These are phyloP conservation scores for Lactuca sativa DNA, from an alignment of 129 eudicot species.

Conservation along the genomic window DNA sequence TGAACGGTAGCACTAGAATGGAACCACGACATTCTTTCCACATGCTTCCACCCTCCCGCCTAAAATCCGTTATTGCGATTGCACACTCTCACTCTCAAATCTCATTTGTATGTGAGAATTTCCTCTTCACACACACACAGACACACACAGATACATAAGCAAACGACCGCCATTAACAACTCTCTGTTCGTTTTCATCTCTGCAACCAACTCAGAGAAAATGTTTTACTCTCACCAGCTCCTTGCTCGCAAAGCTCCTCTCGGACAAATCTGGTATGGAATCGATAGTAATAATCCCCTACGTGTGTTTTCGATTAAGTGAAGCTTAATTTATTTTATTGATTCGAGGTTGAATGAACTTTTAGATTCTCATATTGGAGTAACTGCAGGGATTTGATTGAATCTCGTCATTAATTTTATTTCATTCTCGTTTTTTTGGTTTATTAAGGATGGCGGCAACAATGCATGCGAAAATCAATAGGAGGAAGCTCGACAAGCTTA, in stretches of 20 bases:
- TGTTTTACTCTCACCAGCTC: constrained; percentile 97
- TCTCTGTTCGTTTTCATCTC: constrained; percentile 15
- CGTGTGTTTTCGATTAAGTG: constrained; percentile 2
- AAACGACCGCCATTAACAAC: constrained; percentile 21
- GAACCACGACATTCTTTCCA: background rate
- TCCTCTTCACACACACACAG: background rate
- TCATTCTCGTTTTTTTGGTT: background rate
- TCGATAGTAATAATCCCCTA: background rate
- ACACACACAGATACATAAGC: background rate
- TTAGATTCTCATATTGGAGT: background rate
- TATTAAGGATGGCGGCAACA: constrained; percentile 93
- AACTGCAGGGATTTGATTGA: background rate
- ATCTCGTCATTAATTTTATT: background rate
- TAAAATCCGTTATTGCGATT: constrained; percentile 14
- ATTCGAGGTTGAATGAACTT: background rate
- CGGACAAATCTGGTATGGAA: constrained; percentile 86
- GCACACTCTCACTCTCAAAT: background rate
- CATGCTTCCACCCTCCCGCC: constrained; percentile 9
- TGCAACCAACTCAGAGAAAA: constrained; percentile 19
- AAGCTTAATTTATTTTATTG: constrained; percentile 8
- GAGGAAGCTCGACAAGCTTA: constrained; percentile 74
- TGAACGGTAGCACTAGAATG: background rate
- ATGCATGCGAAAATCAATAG: constrained; percentile 75
- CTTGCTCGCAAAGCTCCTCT: constrained; percentile 98
- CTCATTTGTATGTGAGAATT: background rate